phyloP scores from a whole-genome alignment of 371 early-diverging fungal genomes.

The Mucor saturninus region DNA sequence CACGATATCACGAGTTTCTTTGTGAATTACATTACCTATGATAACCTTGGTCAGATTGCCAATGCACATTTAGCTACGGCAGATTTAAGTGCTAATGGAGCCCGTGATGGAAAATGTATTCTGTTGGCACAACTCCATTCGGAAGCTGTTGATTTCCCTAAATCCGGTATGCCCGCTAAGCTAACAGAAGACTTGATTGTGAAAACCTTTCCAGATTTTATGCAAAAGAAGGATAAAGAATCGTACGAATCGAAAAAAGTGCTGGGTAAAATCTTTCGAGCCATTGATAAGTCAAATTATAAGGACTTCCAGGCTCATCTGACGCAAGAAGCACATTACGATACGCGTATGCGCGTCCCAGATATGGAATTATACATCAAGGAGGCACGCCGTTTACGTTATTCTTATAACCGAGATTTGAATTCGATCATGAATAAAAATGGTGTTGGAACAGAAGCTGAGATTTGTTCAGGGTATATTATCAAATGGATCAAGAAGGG shows the following conservation, averaged over 20 bases:
- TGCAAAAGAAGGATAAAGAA: slow-evolving; percentile 70
- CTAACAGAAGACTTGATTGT: slow-evolving; percentile 52
- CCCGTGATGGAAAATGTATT: slow-evolving; percentile 57
- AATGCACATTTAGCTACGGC: slow-evolving; percentile 77
- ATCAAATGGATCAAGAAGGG: slow-evolving; percentile 45
- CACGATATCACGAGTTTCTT: slow-evolving; percentile 70
- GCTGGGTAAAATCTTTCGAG: slow-evolving; percentile 68
- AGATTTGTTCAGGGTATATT: slow-evolving; percentile 50
- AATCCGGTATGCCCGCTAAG: slow-evolving; percentile 52
- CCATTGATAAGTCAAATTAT: slow-evolving; percentile 47
- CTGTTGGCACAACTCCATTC: slow-evolving; percentile 72
- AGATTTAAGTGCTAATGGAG: slow-evolving; percentile 58
- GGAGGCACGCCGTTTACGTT: slow-evolving; percentile 51
- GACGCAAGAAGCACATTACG: slow-evolving; percentile 37
- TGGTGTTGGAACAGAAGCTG: slow-evolving; percentile 61
- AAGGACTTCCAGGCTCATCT: slow-evolving; percentile 38
- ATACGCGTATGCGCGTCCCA: slow-evolving; percentile 49
- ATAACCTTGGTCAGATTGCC: slow-evolving; percentile 81
- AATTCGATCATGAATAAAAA: slow-evolving; percentile 69
- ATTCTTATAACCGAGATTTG: slow-evolving; percentile 59
- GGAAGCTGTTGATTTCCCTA: slow-evolving; percentile 55
- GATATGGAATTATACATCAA: slow-evolving; percentile 63
- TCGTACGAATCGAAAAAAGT: slow-evolving; percentile 65
- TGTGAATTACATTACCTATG: slow-evolving; percentile 73
- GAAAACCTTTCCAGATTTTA: slow-evolving; percentile 75